A percentile compares a stretch with the other conserved stretches of the same genome.
phyloP scores from a whole-genome alignment of 2,329 filamentous ascomycete genomes.

The Dothideomycetidae sp. region DNA sequence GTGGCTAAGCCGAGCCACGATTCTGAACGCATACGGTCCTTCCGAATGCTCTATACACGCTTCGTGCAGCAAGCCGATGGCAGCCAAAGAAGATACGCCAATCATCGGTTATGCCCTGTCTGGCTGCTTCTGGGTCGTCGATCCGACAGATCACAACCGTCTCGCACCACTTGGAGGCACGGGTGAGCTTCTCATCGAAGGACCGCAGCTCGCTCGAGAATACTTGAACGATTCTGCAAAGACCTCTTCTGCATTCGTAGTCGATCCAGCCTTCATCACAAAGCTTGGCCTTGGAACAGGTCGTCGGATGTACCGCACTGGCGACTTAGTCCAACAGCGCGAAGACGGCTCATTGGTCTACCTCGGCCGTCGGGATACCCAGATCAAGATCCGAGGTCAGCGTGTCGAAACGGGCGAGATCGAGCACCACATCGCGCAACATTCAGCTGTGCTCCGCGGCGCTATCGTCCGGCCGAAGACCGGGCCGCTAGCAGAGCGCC shows the following conservation, averaged over 20 bases:
- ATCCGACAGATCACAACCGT: neutral
- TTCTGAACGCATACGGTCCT: neutral
- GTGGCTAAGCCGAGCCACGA: neutral
- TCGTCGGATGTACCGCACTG: conserved; percentile 11
- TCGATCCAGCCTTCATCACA: neutral
- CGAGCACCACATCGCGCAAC: conserved; percentile 26
- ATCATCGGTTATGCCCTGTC: too few species aligned
- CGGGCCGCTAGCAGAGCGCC: neutral
- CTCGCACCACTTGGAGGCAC: conserved; percentile 25
- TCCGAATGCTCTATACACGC: too few species aligned
- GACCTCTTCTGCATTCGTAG: conserved; percentile 16
- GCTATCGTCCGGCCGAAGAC: conserved; percentile 18
- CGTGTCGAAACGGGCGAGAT: conserved; percentile 57
- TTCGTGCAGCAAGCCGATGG: too few species aligned
- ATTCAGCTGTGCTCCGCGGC: conserved; percentile 43
- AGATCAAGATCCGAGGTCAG: conserved; percentile 65
- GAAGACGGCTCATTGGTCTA: conserved; percentile 28
- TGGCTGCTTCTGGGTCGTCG: conserved; percentile 2
- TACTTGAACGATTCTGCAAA: conserved; percentile 24
- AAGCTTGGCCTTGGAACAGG: neutral
- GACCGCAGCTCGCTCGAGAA: conserved; percentile 29
- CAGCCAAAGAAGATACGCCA: too few species aligned
- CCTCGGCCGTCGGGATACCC: conserved; percentile 55
- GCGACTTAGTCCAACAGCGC: conserved; percentile 14
- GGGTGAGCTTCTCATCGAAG: conserved; percentile 34